Evolutionary conservation across 2,329 filamentous ascomycete species (phyloP).

Genomic region (Botrytis squamosa): DNA sequence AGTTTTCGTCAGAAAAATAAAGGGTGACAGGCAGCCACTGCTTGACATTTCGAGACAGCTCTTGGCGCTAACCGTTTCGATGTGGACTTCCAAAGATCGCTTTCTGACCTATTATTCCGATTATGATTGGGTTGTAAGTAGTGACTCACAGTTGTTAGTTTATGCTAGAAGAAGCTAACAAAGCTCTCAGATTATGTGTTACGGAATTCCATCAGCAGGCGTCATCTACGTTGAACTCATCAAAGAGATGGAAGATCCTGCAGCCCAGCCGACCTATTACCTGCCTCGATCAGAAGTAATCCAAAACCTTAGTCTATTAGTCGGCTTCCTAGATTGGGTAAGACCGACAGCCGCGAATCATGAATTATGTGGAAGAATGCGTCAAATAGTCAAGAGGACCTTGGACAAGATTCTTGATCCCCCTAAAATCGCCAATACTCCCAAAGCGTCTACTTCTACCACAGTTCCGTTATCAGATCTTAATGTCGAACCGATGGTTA

Average conservation of each 20-base stretch:
- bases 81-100: conserved; percentile 51
- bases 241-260: conserved; percentile 42
- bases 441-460: neutral
- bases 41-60: conserved; percentile 48
- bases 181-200: conserved; percentile 42
- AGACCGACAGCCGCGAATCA: conserved; percentile 49
- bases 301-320: conserved; percentile 51
- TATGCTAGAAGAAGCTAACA: neutral
- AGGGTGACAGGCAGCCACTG: conserved; percentile 26
- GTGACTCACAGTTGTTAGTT: neutral
- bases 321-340: conserved; percentile 53
- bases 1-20: conserved; percentile 49
- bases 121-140: conserved; percentile 46
- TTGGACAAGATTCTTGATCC: conserved; percentile 47
- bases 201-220: conserved; percentile 49
- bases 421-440: neutral
- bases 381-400: conserved; percentile 49
- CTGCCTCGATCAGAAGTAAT: conserved; percentile 50
- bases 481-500: neutral
- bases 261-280: conserved; percentile 36
- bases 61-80: conserved; percentile 46
- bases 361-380: conserved; percentile 48
- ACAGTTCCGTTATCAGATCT: neutral
- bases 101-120: conserved; percentile 44
- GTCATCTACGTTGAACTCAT: conserved; percentile 53